Conservation (phyloP, 106 monocot species). For the Dendrobium catenatum region DNA sequence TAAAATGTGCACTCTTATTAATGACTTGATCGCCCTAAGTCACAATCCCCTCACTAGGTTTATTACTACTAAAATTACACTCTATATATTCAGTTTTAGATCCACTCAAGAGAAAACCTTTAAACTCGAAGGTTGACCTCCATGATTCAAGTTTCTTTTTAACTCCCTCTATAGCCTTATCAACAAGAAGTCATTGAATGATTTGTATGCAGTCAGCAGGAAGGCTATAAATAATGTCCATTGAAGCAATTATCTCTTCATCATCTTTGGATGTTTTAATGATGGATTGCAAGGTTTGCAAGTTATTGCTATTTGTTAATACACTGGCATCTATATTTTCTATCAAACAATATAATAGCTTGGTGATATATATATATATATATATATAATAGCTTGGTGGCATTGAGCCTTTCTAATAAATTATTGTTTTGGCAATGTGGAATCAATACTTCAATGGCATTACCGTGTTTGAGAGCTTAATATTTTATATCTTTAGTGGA, state of each 20-base stretch:
- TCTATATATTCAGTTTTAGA: no score
- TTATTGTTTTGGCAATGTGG: slow-evolving; percentile 16
- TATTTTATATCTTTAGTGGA: slow-evolving; percentile 16
- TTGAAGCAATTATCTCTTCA: slow-evolving; percentile 22
- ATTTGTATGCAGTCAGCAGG: slow-evolving; percentile 5
- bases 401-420: slow-evolving; percentile 17
- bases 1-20: no score
- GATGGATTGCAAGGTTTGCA: slow-evolving; percentile 16
- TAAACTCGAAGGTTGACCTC: no score
- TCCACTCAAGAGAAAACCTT: no score
- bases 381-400: not conserved
- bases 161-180: no score
- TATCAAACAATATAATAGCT: slow-evolving; percentile 19
- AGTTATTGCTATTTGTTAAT: slow-evolving; percentile 7
- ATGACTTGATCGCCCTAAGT: no score
- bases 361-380: not conserved
- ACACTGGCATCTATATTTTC: slow-evolving; percentile 11
- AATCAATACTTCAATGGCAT: slow-evolving; percentile 26
- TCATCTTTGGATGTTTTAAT: slow-evolving; percentile 22
- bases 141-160: no score
- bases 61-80: no score
- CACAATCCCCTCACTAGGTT: no score
- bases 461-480: slow-evolving; percentile 20
- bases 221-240: slow-evolving; percentile 21
- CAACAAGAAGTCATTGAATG: not conserved